Percentiles rank a stretch among this genome's conserved stretches.
phyloP scores from a whole-genome alignment of 1,139 yeast species.

The Blastobotrys illinoisensis region DNA sequence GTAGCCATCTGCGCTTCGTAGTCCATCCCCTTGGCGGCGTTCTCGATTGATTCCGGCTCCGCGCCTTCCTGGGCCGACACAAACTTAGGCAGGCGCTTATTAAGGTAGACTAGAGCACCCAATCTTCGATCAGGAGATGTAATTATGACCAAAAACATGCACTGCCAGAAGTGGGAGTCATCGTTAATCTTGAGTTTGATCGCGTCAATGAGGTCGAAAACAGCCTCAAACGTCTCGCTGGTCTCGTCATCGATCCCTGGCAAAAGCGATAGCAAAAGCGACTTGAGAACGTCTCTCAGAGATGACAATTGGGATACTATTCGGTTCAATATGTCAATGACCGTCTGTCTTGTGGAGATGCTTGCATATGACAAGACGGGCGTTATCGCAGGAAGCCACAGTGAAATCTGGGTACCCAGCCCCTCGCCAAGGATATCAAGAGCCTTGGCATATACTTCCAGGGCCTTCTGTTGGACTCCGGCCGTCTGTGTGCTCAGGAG shows the following conservation, averaged over 20 bases:
- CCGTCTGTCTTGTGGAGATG: conserved; percentile 74
- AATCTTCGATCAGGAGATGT: conserved; percentile 71
- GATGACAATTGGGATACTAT: conserved; percentile 52
- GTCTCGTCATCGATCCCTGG: conserved; percentile 93
- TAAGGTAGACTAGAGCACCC: conserved; percentile 80
- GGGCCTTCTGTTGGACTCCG: conserved; percentile 88
- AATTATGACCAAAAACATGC: conserved; percentile 67
- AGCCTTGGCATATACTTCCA: conserved; percentile 67
- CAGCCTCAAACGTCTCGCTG: conserved; percentile 68
- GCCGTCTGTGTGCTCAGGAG: conserved; percentile 77
- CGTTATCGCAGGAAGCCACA: conserved; percentile 87
- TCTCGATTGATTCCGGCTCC: not conserved
- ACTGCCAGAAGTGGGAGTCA: conserved; percentile 82
- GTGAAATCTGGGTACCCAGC: conserved; percentile 27
- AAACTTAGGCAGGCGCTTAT: conserved; percentile 58
- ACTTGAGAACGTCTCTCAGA: conserved; percentile 49
- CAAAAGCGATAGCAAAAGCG: conserved; percentile 65
- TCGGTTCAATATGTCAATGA: conserved; percentile 55
- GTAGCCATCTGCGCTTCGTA: conserved; percentile 58
- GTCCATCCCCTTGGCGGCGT: conserved; percentile 27
- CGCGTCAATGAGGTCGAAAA: conserved; percentile 53
- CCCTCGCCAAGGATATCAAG: conserved; percentile 47
- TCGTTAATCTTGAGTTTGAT: conserved; percentile 56
- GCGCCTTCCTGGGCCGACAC: conserved; percentile 13
- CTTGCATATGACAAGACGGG: conserved; percentile 86